Evolutionary conservation across 2,329 filamentous ascomycete genomes (phyloP).

Genomic region (Metarhizium robertsii): DNA sequence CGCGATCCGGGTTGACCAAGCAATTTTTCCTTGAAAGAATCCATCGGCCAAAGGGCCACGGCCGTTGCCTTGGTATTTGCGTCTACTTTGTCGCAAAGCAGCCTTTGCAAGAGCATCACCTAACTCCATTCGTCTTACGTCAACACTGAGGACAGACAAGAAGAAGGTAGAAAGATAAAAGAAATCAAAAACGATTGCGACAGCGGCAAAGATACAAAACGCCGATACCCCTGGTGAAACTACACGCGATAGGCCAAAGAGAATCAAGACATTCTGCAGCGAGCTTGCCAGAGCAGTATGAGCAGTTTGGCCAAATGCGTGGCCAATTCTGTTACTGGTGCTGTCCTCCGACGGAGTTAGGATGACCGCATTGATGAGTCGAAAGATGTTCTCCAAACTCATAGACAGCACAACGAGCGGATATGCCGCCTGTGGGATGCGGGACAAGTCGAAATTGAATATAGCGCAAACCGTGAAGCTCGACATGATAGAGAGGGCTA

Average conservation of each 20-base stretch:
- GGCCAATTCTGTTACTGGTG: conserved; percentile 59
- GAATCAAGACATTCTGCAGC: conserved; percentile 57
- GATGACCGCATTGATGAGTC: conserved; percentile 69
- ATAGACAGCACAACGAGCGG: conserved; percentile 68
- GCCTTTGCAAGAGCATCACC: conserved; percentile 59
- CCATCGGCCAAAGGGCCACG: conserved; percentile 44
- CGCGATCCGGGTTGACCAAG: conserved; percentile 64
- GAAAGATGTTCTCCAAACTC: conserved; percentile 71
- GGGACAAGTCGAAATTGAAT: conserved; percentile 64
- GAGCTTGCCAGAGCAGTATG: conserved; percentile 60
- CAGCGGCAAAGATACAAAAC: conserved; percentile 67
- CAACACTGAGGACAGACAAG: conserved; percentile 67
- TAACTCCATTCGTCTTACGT: conserved; percentile 67
- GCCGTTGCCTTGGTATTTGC: conserved; percentile 13
- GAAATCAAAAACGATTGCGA: conserved; percentile 68
- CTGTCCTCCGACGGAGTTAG: conserved; percentile 59
- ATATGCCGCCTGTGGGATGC: conserved; percentile 65
- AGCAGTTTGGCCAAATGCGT: conserved; percentile 65
- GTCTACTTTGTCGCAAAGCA: conserved; percentile 30
- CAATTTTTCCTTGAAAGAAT: conserved; percentile 53
- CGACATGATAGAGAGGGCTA: conserved; percentile 62
- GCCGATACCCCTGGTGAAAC: conserved; percentile 63
- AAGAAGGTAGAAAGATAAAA: conserved; percentile 76
- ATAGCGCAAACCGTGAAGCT: conserved; percentile 74
- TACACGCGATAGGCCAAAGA: conserved; percentile 55